Percentiles rank a stretch among this genome's conserved stretches.
These are phyloP conservation scores for Xylaria telfairii DNA, from an alignment of 495 filamentous ascomycete genomes.

Conservation along the genomic window DNA sequence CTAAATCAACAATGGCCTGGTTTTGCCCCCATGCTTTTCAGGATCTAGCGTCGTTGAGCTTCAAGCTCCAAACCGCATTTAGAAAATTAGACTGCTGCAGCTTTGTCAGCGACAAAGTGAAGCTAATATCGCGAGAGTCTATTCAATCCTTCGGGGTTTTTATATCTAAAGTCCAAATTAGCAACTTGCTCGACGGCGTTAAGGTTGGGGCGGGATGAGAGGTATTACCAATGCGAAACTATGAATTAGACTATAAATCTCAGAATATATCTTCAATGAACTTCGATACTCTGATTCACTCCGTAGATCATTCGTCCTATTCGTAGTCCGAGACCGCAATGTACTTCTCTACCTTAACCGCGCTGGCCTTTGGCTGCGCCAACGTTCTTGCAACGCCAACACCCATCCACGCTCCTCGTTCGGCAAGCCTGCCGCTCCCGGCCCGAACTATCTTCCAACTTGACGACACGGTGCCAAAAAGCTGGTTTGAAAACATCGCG, in stretches of 20 bases:
- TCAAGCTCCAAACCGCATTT: neutral
- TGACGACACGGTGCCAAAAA: slow-evolving; percentile 27
- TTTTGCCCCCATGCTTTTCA: neutral
- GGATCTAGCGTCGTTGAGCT: neutral
- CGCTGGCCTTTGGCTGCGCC: slow-evolving; percentile 5
- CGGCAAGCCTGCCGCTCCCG: slow-evolving; percentile 21
- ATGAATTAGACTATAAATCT: neutral
- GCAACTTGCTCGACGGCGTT: neutral
- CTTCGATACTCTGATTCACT: neutral
- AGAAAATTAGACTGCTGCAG: neutral
- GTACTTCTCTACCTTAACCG: neutral
- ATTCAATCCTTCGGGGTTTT: neutral
- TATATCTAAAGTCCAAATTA: neutral
- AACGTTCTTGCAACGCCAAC: slow-evolving; percentile 8
- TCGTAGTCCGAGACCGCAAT: neutral
- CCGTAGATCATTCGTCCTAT: neutral
- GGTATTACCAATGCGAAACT: neutral
- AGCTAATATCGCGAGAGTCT: neutral
- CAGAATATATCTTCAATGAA: neutral
- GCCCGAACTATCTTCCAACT: slow-evolving; percentile 35
- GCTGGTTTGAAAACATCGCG: slow-evolving; percentile 51
- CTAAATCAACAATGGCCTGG: neutral
- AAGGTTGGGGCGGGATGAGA: neutral
- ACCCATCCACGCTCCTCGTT: neutral
- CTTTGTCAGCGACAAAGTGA: neutral